Evolutionary conservation across 305 asterid species (phyloP).

Genomic region (Caryopteris hybrid): DNA sequence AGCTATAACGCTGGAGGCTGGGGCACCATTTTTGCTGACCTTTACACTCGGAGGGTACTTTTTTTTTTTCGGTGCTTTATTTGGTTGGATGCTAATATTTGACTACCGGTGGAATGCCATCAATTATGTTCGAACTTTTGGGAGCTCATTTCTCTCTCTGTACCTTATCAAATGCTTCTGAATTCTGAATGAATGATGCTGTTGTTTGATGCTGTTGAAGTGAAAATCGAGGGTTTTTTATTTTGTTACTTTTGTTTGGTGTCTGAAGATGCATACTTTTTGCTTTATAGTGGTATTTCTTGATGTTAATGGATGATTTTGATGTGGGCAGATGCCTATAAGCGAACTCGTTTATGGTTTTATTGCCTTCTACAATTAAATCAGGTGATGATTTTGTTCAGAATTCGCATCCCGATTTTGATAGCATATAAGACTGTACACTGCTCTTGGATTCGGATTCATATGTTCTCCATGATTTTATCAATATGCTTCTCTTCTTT

Average conservation of each 20-base stretch:
- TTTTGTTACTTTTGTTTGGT: no score
- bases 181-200: no score
- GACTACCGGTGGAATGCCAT: not conserved
- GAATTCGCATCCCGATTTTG: not conserved
- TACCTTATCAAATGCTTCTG: no score
- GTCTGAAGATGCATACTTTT: not conserved
- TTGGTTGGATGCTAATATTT: not conserved
- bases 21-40: constrained; percentile 73
- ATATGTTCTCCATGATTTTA: not conserved
- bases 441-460: not conserved
- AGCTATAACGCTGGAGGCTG: constrained; percentile 63
- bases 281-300: not conserved
- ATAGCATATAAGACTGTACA: not conserved
- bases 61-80: not conserved
- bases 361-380: not conserved
- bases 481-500: no score
- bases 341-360: no score
- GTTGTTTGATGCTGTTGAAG: not conserved
- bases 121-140: not conserved
- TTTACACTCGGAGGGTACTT: constrained; percentile 69
- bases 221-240: not conserved
- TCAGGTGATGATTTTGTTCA: not conserved
- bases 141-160: no score
- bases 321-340: not conserved
- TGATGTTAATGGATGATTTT: not conserved